Evolutionary conservation across 257 asterid genomes (phyloP).

Genomic region (Solanum commersonii): DNA sequence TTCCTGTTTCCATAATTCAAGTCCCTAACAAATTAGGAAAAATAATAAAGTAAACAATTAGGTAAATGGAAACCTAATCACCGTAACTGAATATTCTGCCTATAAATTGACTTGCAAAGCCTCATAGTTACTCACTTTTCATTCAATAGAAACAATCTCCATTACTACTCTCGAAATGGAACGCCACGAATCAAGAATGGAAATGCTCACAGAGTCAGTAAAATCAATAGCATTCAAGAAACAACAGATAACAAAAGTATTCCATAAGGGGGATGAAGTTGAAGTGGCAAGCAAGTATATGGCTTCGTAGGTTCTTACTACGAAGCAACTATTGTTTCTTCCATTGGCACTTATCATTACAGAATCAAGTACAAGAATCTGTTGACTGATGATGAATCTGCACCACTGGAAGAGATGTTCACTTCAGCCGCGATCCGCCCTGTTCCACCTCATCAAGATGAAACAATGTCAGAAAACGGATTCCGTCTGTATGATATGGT

Average conservation of each 20-base stretch:
- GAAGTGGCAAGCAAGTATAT: constrained; percentile 1
- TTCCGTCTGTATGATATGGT: neutral
- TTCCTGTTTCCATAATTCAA: neutral
- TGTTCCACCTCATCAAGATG: neutral
- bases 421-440: neutral
- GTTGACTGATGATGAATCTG: neutral
- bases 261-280: neutral
- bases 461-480: neutral
- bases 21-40: neutral
- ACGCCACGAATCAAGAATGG: neutral
- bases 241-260: neutral
- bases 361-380: neutral
- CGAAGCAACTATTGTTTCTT: neutral
- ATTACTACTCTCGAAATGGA: neutral
- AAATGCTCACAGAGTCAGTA: neutral
- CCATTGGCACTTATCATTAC: neutral
- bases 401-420: neutral
- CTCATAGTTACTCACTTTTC: neutral
- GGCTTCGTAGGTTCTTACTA: constrained; percentile 7
- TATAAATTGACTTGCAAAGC: neutral
- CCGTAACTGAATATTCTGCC: too few species aligned
- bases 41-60: neutral
- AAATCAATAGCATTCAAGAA: neutral
- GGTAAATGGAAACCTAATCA: neutral
- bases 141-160: neutral